Evolutionary conservation across 169 alveolate species (phyloP).

Genomic region (Hammondia hammondi): DNA sequence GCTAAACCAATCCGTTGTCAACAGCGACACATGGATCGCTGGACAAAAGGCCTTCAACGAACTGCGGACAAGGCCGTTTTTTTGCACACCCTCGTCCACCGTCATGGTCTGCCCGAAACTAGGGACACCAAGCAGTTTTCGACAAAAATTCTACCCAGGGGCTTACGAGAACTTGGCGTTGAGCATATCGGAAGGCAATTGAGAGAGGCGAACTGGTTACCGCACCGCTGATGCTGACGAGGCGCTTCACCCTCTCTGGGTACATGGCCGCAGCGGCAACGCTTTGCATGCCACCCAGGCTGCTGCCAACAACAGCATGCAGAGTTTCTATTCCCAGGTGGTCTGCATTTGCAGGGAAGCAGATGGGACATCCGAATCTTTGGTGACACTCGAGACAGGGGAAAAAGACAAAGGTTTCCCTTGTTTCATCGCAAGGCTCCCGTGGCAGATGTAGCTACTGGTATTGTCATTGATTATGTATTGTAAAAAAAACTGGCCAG

Average conservation of each 20-base stretch:
- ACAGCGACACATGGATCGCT: no score
- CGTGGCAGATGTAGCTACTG: no score
- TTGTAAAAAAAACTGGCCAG: no score
- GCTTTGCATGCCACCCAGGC: conserved; percentile 56
- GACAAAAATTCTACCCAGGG: background rate
- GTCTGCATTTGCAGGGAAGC: conserved; percentile 14
- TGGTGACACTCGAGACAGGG: no score
- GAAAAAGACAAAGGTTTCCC: no score
- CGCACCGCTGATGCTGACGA: conserved; percentile 38
- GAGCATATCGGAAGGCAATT: conserved; percentile 41
- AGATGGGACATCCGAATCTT: background rate
- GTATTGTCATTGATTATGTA: no score
- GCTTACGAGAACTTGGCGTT: conserved; percentile 46
- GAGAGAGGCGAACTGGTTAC: conserved; percentile 25
- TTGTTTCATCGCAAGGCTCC: no score
- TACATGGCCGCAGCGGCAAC: conserved; percentile 31
- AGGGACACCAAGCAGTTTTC: background rate
- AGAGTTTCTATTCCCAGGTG: conserved; percentile 9
- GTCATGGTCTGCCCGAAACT: background rate
- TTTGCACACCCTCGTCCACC: background rate
- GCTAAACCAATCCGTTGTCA: no score
- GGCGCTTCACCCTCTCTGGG: conserved; percentile 47
- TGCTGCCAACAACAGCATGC: conserved; percentile 48
- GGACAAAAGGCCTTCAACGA: no score
- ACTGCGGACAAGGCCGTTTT: background rate